Percentiles rank a stretch among this genome's conserved stretches.
These are phyloP conservation scores for Neospermospora avenae DNA, from an alignment of 2,329 filamentous ascomycete species.

Conservation along the genomic window DNA sequence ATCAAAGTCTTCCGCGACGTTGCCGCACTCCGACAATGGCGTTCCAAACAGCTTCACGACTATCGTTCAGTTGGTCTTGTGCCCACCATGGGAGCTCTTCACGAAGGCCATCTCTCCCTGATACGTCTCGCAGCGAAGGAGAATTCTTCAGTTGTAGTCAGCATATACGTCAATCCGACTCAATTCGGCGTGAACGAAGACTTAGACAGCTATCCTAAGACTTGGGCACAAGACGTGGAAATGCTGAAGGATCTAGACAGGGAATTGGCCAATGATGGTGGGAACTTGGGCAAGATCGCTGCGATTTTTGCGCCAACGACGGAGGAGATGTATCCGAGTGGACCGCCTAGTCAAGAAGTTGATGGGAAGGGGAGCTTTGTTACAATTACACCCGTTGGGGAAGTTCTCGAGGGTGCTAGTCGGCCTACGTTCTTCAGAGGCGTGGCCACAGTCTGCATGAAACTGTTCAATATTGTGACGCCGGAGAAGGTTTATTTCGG, in stretches of 20 bases:
- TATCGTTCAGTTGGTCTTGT: conserved; percentile 80
- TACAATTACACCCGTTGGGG: conserved; percentile 79
- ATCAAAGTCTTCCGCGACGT: conserved; percentile 77
- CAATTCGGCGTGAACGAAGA: conserved; percentile 93
- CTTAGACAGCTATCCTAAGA: conserved; percentile 82
- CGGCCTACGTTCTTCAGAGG: conserved; percentile 95
- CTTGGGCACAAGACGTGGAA: conserved; percentile 74
- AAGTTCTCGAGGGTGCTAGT: conserved; percentile 77
- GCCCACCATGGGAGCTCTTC: conserved; percentile 97
- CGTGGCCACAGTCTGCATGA: conserved; percentile 95
- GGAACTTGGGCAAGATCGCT: conserved; percentile 62
- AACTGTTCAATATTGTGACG: conserved; percentile 78
- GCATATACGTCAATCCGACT: conserved; percentile 93
- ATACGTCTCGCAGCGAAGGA: conserved; percentile 80
- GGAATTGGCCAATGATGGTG: conserved; percentile 62
- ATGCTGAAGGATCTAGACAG: conserved; percentile 66
- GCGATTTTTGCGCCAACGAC: conserved; percentile 86
- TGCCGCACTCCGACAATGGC: conserved; percentile 65
- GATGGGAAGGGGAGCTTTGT: conserved; percentile 85
- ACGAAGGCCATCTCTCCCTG: conserved; percentile 83
- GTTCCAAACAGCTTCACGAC: conserved; percentile 61
- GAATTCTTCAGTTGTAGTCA: conserved; percentile 84
- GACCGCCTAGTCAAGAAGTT: conserved; percentile 65
- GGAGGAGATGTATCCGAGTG: conserved; percentile 80
- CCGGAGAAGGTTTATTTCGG: conserved; percentile 87